Base-by-base conservation (phyloP, 1,139 yeast genomes). In the Lodderomyces beijingensis region DNA sequence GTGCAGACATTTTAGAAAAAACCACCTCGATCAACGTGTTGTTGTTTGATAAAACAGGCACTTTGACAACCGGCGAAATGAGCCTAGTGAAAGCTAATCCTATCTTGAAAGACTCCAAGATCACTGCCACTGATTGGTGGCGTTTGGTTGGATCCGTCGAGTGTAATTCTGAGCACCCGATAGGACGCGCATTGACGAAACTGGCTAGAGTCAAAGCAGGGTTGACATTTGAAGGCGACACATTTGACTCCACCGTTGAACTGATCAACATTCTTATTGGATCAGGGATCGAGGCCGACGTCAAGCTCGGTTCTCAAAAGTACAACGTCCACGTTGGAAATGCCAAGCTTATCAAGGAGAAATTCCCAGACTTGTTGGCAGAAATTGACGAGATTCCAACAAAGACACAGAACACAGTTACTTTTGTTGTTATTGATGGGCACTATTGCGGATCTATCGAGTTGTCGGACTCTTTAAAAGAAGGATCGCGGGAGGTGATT, bases 41-140 rank as follows among this genome's bases (percentile, higher is more conserved):
- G 16, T 64, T 93, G 22, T 89, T 93, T 55, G 98, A 93, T 59
- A 93, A 93, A 57, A 93, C 99, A 0, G 98, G 98, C 2, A 93
- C 98, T 0, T 65, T 93, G 32, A 93, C 99, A 0, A 66, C 82
- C 1, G 98, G 98, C 9, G 63, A 73, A 30, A 85, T 93, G 94
- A 59, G 59, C 7, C 76, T 85, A 3, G 57, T 59, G 10, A 50
- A 58, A 7, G 42, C 26, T 24, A 27, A 30, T 10, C 25, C 37
- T 8, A 20, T 26, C 10, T 27, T 33, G 9, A 24, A 25, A 12
- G 12, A 33, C 13, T 12, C n/a, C 9, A 27, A 47, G 4, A 14
- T 49, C 7, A 27, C 40, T 5, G 51, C 46, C 10, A 28, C 35
- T 3, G 54, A 54, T 18, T 63, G 80, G 65, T 79, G 93, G 87